A percentile compares a stretch with the other conserved stretches of the same genome.
Conservation (phyloP, 345 rosid species). For the Angophora floribunda region DNA sequence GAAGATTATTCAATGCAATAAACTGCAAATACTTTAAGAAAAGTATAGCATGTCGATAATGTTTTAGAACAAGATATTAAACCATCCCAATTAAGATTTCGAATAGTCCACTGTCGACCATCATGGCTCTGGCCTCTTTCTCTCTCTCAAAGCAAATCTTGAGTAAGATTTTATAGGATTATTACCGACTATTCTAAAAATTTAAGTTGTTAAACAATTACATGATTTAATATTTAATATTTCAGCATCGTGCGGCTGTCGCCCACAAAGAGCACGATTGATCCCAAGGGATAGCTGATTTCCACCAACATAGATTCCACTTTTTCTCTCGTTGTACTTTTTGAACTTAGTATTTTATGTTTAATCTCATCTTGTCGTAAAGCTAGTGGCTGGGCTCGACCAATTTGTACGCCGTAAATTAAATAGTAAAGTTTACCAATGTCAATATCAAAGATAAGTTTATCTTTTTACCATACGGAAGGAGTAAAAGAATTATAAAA, state of each 20-base stretch:
- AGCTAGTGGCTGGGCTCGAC: background rate
- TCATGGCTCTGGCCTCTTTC: background rate
- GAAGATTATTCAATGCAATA: background rate
- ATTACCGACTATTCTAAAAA: too few species aligned
- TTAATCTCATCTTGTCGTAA: background rate
- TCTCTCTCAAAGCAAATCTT: background rate
- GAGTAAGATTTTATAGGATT: too few species aligned
- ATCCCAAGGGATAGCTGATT: background rate
- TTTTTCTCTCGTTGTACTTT: background rate
- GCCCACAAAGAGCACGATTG: background rate
- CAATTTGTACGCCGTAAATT: background rate
- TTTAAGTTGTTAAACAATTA: too few species aligned
- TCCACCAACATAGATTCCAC: background rate
- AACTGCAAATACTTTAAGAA: background rate
- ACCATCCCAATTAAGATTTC: background rate
- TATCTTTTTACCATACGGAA: background rate
- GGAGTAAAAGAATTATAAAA: background rate
- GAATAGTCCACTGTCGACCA: background rate
- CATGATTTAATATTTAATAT: too few species aligned
- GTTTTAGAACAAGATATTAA: background rate
- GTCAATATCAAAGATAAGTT: background rate
- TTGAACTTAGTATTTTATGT: background rate
- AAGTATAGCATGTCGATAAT: background rate
- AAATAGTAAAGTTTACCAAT: background rate
- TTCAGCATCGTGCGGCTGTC: background rate